A percentile compares a stretch with the other conserved stretches of the same genome.
These are phyloP conservation scores for Hyphopichia burtonii DNA, from an alignment of 1,139 yeast species.

Conservation along the genomic window DNA sequence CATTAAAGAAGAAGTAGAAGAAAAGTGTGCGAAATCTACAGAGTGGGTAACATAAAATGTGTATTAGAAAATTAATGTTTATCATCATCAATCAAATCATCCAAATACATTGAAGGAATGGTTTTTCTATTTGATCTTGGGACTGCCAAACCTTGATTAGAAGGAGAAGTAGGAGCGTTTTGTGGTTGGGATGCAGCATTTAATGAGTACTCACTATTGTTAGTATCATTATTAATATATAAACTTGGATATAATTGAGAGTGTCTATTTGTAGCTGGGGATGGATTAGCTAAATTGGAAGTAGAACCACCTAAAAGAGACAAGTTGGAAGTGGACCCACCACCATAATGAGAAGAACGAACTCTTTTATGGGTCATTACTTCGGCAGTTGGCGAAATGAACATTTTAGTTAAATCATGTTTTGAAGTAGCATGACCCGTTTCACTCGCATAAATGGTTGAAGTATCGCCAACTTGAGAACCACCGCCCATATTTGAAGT, in stretches of 20 bases:
- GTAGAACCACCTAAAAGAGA: constrained; percentile 26
- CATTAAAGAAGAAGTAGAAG: no score
- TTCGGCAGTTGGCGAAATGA: constrained; percentile 79
- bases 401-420: constrained; percentile 52
- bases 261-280: constrained; percentile 28
- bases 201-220: constrained; percentile 37
- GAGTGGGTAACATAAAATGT: no score
- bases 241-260: constrained; percentile 36
- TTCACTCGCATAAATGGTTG: constrained; percentile 39
- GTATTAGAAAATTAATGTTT: background rate
- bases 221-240: constrained; percentile 34
- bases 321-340: constrained; percentile 21
- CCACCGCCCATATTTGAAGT: constrained; percentile 20
- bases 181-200: constrained; percentile 9
- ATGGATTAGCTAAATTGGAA: constrained; percentile 23
- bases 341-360: constrained; percentile 21
- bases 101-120: constrained; percentile 58
- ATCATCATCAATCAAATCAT: constrained; percentile 49
- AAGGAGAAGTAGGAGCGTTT: constrained; percentile 11
- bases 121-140: constrained; percentile 27
- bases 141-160: constrained; percentile 10
- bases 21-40: no score
- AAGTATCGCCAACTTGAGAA: constrained; percentile 36
- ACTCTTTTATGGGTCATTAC: constrained; percentile 52
- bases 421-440: constrained; percentile 33